A percentile compares a stretch with the other conserved stretches of the same genome.
phyloP scores from a whole-genome alignment of 192 early-diverging fungal species.

The Podila clonocystis region DNA sequence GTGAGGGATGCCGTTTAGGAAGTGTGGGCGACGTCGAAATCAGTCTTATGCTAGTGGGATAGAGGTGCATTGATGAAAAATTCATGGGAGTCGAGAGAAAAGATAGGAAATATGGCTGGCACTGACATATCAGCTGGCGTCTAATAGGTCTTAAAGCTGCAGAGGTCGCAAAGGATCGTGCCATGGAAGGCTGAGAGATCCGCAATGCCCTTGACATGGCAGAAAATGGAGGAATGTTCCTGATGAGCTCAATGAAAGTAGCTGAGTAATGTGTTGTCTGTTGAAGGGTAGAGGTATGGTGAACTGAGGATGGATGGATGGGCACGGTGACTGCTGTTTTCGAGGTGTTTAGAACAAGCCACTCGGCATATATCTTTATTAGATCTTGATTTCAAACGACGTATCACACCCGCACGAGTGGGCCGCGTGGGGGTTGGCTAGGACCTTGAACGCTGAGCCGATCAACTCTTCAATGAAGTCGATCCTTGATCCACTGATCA shows the following conservation, averaged over 20 bases:
- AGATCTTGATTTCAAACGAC: constrained; percentile 74
- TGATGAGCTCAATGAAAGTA: no score
- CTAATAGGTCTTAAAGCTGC: not conserved
- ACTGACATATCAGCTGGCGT: no score
- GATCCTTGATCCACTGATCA: constrained; percentile 78
- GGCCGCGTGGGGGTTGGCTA: constrained; percentile 79
- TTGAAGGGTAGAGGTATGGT: no score
- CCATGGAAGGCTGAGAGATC: constrained; percentile 20
- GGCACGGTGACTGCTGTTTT: not conserved
- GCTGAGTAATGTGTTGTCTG: no score
- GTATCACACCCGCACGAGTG: constrained; percentile 77
- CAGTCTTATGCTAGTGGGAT: no score
- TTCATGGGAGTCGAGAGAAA: no score
- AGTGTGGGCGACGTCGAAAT: no score
- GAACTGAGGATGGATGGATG: no score
- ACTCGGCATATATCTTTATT: constrained; percentile 2
- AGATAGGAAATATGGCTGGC: no score
- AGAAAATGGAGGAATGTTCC: not conserved
- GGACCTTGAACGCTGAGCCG: constrained; percentile 79
- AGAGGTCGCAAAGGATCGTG: constrained; percentile 2
- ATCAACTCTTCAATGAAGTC: constrained; percentile 86
- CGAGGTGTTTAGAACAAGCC: not conserved
- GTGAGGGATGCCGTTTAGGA: no score
- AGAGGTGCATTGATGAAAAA: no score
- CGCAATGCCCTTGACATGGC: constrained; percentile 38